Evolutionary conservation across 306 rosid genomes (phyloP).

Genomic region (Cucurbita moschata): DNA sequence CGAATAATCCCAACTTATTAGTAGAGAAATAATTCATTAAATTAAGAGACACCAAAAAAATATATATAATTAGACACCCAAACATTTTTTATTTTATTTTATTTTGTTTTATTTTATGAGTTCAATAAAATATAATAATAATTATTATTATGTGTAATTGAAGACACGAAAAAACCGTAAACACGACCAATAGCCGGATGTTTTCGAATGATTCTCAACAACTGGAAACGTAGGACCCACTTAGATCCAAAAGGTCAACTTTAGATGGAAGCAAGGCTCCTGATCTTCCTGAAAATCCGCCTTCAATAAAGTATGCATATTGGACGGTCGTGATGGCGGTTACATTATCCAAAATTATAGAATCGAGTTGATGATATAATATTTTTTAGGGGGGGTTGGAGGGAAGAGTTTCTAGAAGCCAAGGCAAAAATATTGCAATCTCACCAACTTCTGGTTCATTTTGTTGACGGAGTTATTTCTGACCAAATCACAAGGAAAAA

Average conservation of each 20-base stretch:
- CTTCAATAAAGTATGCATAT: not conserved
- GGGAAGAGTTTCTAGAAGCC: not conserved
- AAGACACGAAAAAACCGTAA: not conserved
- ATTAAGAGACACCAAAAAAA: not conserved
- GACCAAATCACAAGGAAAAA: not conserved
- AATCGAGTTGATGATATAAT: not conserved
- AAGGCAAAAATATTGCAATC: not conserved
- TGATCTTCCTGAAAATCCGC: not conserved
- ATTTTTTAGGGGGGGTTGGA: not conserved
- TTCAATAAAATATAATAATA: too few species aligned
- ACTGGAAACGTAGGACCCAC: not conserved
- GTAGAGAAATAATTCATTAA: not conserved
- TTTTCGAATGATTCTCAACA: slow-evolving; percentile 2
- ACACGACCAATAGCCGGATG: not conserved
- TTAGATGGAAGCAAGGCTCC: not conserved
- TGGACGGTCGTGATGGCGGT: not conserved
- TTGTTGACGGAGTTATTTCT: slow-evolving; percentile 1
- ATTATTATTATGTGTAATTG: not conserved
- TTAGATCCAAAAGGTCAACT: not conserved
- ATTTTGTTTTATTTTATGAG: too few species aligned
- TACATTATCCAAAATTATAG: not conserved
- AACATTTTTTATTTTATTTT: not conserved
- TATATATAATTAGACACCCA: not conserved
- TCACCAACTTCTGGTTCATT: not conserved
- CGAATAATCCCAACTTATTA: not conserved